Evolutionary conservation across 2,329 filamentous ascomycete genomes (phyloP).

Genomic region (Cladosporium colombiae): DNA sequence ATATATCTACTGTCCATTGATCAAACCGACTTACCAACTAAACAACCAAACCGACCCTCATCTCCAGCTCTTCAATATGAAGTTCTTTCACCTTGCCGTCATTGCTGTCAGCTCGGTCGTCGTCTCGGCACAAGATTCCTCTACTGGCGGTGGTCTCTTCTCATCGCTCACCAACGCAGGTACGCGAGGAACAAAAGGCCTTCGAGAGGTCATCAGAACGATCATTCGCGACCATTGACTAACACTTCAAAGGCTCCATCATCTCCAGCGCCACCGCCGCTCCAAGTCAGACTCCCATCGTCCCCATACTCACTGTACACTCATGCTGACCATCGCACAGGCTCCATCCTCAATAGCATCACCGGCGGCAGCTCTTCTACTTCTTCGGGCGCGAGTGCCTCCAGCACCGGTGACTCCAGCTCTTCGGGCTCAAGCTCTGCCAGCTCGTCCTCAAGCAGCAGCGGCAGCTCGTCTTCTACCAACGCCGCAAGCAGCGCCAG

Average conservation of each 20-base stretch:
- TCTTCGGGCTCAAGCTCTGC: background rate
- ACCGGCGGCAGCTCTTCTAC: conserved; percentile 8
- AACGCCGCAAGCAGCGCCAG: background rate
- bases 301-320: background rate
- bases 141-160: background rate
- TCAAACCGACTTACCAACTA: background rate
- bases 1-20: background rate
- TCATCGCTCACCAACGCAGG: conserved; percentile 18
- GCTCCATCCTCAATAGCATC: conserved; percentile 16
- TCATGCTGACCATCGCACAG: background rate
- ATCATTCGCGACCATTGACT: background rate
- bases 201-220: background rate
- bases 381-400: background rate
- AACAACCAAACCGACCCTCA: background rate
- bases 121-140: conserved; percentile 5
- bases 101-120: conserved; percentile 11
- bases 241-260: background rate
- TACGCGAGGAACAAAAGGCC: background rate
- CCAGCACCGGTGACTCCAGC: background rate
- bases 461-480: background rate
- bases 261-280: conserved; percentile 15
- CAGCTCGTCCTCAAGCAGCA: background rate
- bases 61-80: background rate
- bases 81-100: conserved; percentile 5
- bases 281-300: background rate